Conservation (phyloP, 768 basidiomycete species). For the Suillus occidentalis region DNA sequence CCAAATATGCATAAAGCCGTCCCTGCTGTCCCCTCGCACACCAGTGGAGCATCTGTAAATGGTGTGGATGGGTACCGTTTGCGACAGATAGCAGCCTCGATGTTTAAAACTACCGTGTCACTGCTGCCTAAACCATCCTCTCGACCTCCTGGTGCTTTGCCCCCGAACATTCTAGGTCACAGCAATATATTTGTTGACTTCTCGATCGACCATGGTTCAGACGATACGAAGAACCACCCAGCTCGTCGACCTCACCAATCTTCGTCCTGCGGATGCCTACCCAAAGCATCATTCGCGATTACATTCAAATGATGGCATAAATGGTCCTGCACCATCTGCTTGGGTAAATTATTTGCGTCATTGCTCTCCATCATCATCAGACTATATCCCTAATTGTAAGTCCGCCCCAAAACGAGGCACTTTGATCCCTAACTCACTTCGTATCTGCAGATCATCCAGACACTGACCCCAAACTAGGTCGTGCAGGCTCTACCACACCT, state of each 20-base stretch:
- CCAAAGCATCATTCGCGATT: slow-evolving; percentile 12
- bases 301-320: slow-evolving; percentile 15
- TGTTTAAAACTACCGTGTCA: slow-evolving; percentile 10
- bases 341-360: slow-evolving; percentile 21
- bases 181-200: slow-evolving; percentile 21
- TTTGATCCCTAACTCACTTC: slow-evolving; percentile 4
- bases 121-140: slow-evolving; percentile 21
- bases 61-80: slow-evolving; percentile 10
- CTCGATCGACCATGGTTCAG: background rate
- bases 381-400: slow-evolving; percentile 24
- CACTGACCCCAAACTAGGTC: slow-evolving; percentile 19
- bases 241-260: slow-evolving; percentile 20
- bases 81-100: slow-evolving; percentile 14
- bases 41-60: background rate
- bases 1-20: slow-evolving; percentile 33
- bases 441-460: slow-evolving; percentile 14
- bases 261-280: slow-evolving; percentile 21
- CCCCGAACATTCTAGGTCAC: slow-evolving; percentile 28
- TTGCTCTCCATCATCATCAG: slow-evolving; percentile 19
- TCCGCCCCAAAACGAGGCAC: background rate
- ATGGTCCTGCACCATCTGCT: slow-evolving; percentile 10
- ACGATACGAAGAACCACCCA: slow-evolving; percentile 13
- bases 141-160: slow-evolving; percentile 30
- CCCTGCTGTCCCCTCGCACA: slow-evolving; percentile 30
- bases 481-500: slow-evolving; percentile 29